Percentiles rank a stretch among this genome's conserved stretches.
These are phyloP conservation scores for Ogataea methylovora DNA, from an alignment of 805 yeast species.

Conservation along the genomic window DNA sequence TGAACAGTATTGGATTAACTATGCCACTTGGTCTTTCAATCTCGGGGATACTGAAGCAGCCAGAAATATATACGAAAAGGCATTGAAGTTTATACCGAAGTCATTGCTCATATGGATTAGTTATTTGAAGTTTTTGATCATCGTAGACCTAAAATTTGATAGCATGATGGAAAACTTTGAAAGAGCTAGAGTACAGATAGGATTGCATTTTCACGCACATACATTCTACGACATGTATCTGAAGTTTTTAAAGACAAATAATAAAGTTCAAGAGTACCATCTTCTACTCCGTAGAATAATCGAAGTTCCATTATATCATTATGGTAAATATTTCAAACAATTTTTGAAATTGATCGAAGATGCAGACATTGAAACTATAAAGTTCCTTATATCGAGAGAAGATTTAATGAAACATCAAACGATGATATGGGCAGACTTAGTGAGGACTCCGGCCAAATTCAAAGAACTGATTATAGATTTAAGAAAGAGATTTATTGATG, in stretches of 20 bases:
- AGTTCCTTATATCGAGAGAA: conserved; percentile 15
- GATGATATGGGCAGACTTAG: conserved; percentile 17
- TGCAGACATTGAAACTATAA: conserved; percentile 19
- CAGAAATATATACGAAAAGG: conserved; percentile 28
- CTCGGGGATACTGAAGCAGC: conserved; percentile 35
- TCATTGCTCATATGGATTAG: conserved; percentile 45
- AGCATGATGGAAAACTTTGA: conserved; percentile 34
- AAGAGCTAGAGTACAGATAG: conserved; percentile 39
- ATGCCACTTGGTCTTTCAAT: conserved; percentile 38
- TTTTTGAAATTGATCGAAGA: conserved; percentile 28
- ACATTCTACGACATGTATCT: conserved; percentile 47
- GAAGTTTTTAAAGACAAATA: conserved; percentile 27
- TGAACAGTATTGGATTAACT: conserved; percentile 53
- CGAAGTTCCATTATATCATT: conserved; percentile 53
- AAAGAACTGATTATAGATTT: conserved; percentile 29
- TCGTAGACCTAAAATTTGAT: conserved; percentile 22
- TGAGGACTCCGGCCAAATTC: conserved; percentile 8
- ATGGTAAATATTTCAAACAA: conserved; percentile 35
- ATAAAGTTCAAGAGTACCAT: conserved; percentile 25
- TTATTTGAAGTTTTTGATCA: conserved; percentile 34
- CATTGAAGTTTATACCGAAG: conserved; percentile 31
- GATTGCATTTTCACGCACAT: conserved; percentile 42
- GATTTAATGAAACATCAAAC: conserved; percentile 14
- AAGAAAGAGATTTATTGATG: conserved; percentile 42
- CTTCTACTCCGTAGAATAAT: conserved; percentile 38